Percentiles rank a stretch among this genome's conserved stretches.
phyloP scores from a whole-genome alignment of 768 basidiomycete genomes.

The Inosperma sp. region DNA sequence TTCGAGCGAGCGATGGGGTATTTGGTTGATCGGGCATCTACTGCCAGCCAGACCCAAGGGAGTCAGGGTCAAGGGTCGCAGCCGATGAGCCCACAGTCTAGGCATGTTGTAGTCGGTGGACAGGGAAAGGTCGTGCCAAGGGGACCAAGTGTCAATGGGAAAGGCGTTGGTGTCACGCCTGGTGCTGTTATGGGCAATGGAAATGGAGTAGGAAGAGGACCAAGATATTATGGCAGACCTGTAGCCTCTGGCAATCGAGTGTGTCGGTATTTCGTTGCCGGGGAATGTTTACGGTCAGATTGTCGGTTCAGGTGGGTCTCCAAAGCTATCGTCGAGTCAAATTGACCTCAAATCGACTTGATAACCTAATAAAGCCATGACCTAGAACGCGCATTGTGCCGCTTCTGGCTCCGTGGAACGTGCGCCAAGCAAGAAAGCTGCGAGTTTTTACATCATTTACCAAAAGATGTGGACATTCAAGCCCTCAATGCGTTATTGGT shows the following conservation, averaged over 20 bases:
- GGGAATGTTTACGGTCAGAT: slow-evolving; percentile 93
- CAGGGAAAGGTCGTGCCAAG: slow-evolving; percentile 63
- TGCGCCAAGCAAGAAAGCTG: slow-evolving; percentile 96
- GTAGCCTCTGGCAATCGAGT: slow-evolving; percentile 68
- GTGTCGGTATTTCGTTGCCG: slow-evolving; percentile 94
- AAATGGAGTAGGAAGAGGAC: slow-evolving; percentile 20
- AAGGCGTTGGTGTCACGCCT: slow-evolving; percentile 38
- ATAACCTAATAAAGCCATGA: slow-evolving; percentile 62
- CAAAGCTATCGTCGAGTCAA: background rate
- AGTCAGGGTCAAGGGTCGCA: background rate
- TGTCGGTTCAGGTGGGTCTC: slow-evolving; percentile 85
- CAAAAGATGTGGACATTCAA: slow-evolving; percentile 77
- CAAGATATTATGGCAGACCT: slow-evolving; percentile 55
- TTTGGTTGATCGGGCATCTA: slow-evolving; percentile 73
- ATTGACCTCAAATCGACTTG: slow-evolving; percentile 4
- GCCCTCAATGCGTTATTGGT: slow-evolving; percentile 64
- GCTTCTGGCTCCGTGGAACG: slow-evolving; percentile 97
- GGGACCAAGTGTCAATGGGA: slow-evolving; percentile 12
- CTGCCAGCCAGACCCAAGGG: slow-evolving; percentile 5
- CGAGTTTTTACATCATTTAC: slow-evolving; percentile 93
- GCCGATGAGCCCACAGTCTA: background rate
- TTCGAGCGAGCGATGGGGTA: slow-evolving; percentile 95
- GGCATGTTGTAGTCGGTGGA: slow-evolving; percentile 61
- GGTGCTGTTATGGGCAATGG: slow-evolving; percentile 26
- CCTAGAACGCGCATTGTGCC: slow-evolving; percentile 87